Base-by-base conservation (phyloP, 257 asterid species). In the Solanum appendiculatum region DNA sequence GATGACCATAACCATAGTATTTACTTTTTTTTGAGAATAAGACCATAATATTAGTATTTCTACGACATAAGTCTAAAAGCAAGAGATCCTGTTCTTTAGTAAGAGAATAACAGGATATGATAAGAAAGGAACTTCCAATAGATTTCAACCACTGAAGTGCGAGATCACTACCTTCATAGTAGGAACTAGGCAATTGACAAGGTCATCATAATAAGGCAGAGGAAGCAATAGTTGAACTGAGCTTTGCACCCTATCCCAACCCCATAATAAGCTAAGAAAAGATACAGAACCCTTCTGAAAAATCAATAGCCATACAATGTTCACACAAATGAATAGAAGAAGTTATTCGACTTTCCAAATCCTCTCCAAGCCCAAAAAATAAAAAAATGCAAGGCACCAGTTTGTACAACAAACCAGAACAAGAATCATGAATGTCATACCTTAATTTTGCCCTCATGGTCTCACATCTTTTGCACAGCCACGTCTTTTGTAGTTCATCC, bases 371-470 rank as follows among this genome's bases (percentile, higher is more conserved):
- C 75, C 37, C 31, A 18, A 37, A 25, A 25, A 29, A 13, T 0
- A 2, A 48, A 40, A 27, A 42, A 31, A 25, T 16, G 34, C 7
- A 11, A 46, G 64, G 23, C 68, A 70, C 63, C 21, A 70, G 48
- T 11, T 86, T 15, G 1, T 72, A 70, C 6, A 86, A 34, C 48
- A 37, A 86, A 90, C 86, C 83, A 90, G 83, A 86, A 86, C 60
- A 86, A 85, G 86, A 87, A 69, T 29, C 77, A 39, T 51, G 84
- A 85, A 87, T 86, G 51, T 86, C 94, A 68, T 86, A 97, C 99
- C 99, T 95, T 88, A 97, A 90, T 94, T 97, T 97, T 48, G 99
- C 99, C 91, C 92, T 96, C 99, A 97, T 97, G 89, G 99, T 97
- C 91, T 97, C 99, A 86, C 99, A 95, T 92, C 99, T 93, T 92